Evolutionary conservation across 1,284 basidiomycete genomes (phyloP).

Genomic region (Singerocomus inundabilis): DNA sequence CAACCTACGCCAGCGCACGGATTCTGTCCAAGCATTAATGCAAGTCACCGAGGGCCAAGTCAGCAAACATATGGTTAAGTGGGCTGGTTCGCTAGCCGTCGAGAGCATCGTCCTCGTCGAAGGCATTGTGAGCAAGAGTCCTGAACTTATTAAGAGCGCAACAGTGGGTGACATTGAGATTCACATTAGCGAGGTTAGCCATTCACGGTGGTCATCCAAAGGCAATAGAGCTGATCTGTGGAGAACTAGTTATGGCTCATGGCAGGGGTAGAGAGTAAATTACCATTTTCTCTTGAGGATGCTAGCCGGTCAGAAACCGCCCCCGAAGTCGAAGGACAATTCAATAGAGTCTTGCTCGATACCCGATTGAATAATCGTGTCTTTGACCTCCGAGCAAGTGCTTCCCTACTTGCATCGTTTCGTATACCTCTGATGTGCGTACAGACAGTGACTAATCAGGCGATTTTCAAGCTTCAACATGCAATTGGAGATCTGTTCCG

Average conservation of each 20-base stretch:
- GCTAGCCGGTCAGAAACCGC: slow-evolving; percentile 84
- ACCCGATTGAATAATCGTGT: slow-evolving; percentile 96
- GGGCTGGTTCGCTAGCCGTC: slow-evolving; percentile 73
- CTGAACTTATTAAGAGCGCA: slow-evolving; percentile 88
- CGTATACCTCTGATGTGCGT: slow-evolving; percentile 11
- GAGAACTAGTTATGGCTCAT: slow-evolving; percentile 76
- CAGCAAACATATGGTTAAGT: slow-evolving; percentile 98
- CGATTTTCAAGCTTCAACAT: slow-evolving; percentile 91
- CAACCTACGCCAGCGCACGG: slow-evolving; percentile 84
- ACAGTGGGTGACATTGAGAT: slow-evolving; percentile 89
- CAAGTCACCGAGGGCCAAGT: slow-evolving; percentile 77
- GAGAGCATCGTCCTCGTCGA: slow-evolving; percentile 95
- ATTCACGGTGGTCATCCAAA: neutral
- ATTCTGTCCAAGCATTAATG: slow-evolving; percentile 89
- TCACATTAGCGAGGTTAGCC: slow-evolving; percentile 71
- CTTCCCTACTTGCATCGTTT: neutral
- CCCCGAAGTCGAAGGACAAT: slow-evolving; percentile 67
- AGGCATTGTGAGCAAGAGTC: slow-evolving; percentile 79
- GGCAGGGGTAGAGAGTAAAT: slow-evolving; percentile 69
- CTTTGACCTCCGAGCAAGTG: slow-evolving; percentile 83
- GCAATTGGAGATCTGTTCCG: slow-evolving; percentile 90
- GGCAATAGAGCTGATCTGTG: slow-evolving; percentile 3
- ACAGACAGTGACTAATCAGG: slow-evolving; percentile 94
- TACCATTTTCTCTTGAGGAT: slow-evolving; percentile 95
- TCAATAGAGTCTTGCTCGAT: slow-evolving; percentile 79